Evolutionary conservation across 768 basidiomycete species (phyloP).

Genomic region (Candolleomyces efflorescens): DNA sequence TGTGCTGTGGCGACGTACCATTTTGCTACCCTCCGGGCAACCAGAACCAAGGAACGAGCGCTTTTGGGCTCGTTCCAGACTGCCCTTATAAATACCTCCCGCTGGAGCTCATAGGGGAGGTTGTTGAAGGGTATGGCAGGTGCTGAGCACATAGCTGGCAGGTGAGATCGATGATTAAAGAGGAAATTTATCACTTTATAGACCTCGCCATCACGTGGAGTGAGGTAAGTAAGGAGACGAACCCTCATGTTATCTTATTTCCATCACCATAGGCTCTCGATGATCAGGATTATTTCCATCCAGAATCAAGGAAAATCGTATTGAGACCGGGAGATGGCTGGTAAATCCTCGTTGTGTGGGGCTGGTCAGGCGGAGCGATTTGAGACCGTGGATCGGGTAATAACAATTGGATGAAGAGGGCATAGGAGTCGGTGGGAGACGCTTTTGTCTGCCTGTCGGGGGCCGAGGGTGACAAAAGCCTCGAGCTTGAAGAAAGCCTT

Average conservation of each 20-base stretch:
- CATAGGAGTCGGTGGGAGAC: too few relatives aligned
- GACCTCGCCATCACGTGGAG: slow-evolving; percentile 3
- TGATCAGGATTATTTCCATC: not conserved
- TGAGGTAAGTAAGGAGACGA: slow-evolving; percentile 4
- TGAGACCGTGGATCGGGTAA: too few relatives aligned
- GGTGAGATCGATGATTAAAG: slow-evolving; percentile 4
- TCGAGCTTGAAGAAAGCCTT: too few relatives aligned
- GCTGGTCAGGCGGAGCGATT: too few relatives aligned
- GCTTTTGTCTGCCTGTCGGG: too few relatives aligned
- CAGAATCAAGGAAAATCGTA: not conserved
- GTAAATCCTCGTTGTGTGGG: too few relatives aligned
- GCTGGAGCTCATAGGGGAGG: slow-evolving; percentile 37
- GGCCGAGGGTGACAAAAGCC: too few relatives aligned
- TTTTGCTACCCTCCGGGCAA: slow-evolving; percentile 27
- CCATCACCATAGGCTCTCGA: not conserved
- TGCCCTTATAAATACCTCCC: slow-evolving; percentile 32
- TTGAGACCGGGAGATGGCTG: too few relatives aligned
- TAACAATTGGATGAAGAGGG: too few relatives aligned
- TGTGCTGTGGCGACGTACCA: slow-evolving; percentile 23
- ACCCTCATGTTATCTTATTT: slow-evolving; percentile 2
- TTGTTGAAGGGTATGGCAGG: slow-evolving; percentile 22
- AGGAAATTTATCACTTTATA: slow-evolving; percentile 5
- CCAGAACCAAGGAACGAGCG: slow-evolving; percentile 27
- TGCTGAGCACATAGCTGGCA: not conserved
- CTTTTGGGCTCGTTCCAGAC: slow-evolving; percentile 22